Evolutionary conservation across 2,329 filamentous ascomycete genomes (phyloP).

Genomic region (Stemphylium vesicarium): DNA sequence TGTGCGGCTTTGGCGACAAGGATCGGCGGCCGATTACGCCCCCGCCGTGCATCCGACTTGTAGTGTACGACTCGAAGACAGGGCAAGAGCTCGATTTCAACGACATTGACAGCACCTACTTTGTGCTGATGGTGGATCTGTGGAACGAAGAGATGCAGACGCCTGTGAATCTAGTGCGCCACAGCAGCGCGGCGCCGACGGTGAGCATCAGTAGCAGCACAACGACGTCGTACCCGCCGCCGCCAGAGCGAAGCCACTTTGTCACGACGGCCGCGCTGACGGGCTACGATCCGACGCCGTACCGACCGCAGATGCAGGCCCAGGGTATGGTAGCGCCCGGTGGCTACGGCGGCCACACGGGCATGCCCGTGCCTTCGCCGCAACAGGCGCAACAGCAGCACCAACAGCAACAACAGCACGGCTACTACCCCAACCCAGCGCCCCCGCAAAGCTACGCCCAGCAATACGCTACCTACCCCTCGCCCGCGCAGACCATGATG

Average conservation of each 20-base stretch:
- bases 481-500: constrained; percentile 15
- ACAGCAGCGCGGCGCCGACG: constrained; percentile 67
- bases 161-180: constrained; percentile 73
- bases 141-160: constrained; percentile 66
- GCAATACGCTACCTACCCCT: constrained; percentile 4
- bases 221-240: constrained; percentile 75
- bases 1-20: constrained; percentile 99
- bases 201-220: constrained; percentile 80
- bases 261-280: constrained; percentile 44
- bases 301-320: constrained; percentile 40
- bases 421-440: constrained; percentile 3
- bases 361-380: not conserved
- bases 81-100: constrained; percentile 83
- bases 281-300: constrained; percentile 4
- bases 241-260: constrained; percentile 46
- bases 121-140: constrained; percentile 72
- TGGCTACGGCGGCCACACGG: constrained; percentile 8
- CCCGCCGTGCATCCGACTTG: constrained; percentile 85
- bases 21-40: constrained; percentile 96
- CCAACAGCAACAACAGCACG: too few relatives aligned
- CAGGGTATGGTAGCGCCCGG: constrained; percentile 15
- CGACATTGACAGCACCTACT: constrained; percentile 72
- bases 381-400: too few relatives aligned
- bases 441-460: constrained; percentile 3
- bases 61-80: constrained; percentile 76